Base-by-base conservation (phyloP, 805 yeast genomes). In the Grigorovia jiainica region DNA sequence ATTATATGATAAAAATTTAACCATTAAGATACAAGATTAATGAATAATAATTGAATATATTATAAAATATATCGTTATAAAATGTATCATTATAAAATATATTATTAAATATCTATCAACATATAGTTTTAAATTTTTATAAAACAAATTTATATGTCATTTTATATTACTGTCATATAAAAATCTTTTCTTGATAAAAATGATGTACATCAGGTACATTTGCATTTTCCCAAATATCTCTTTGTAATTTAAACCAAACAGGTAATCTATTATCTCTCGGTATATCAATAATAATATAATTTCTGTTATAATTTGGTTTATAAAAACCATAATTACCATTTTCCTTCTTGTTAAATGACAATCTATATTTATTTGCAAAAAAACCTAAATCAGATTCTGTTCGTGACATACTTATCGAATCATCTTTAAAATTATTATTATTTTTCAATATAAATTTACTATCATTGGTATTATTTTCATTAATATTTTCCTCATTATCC, bases 221-320 rank as follows among this genome's bases (percentile, higher is more conserved):
- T 39, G 59, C 69, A 37, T 59, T 61, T 49, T 82, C 87, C 94
- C 90, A 84, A 41, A 66, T 54, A 46, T 77, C 73, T 44, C 89
- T 60, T 44, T 82, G 83, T 24, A 64, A 59, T 17, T 66, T 66
- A 51, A 85, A 84, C 96, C 96, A 87, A 1, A 57, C 65, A 0
- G 95, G 95, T n/a, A 87, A 65, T 33, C 71, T 66, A 10, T 67
- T 61, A 39, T 79, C 87, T 7, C 70, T 64, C 0, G 95, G 95
- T 6, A 83, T 67, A 39, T 64, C 65, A 41, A 78, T 54, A 9
- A 40, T 36, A 7, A 44, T 24, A 58, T 55, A 15, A 65, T 63
- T n/a, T 65, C 66, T 7, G n/a, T 17, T 5, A 29, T 23, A 25
- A 17, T 29, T 27, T 25, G 43, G 24, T 50, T 67, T 70, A 48